Conservation (phyloP, 306 rosid species). For the Nissolia schottii region DNA sequence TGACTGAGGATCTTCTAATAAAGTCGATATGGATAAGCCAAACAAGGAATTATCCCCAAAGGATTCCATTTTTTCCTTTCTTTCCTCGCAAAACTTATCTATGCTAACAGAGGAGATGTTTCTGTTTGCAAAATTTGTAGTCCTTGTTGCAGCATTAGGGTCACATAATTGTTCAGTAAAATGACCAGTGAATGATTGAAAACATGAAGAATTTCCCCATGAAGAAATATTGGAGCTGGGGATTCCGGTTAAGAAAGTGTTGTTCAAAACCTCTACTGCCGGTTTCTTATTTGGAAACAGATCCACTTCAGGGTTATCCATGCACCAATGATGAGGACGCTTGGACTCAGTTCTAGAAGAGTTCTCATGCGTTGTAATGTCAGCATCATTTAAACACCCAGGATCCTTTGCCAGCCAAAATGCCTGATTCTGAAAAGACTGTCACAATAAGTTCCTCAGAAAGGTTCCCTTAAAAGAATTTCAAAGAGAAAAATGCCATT, state of each 20-base stretch:
- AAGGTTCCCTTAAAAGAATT: slow-evolving; percentile 13
- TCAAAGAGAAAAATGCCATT: slow-evolving; percentile 6
- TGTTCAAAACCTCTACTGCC: slow-evolving; percentile 45
- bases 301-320: slow-evolving; percentile 62
- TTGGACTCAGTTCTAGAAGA: slow-evolving; percentile 57
- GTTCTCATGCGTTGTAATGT: slow-evolving; percentile 30
- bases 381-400: slow-evolving; percentile 49
- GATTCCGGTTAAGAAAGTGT: slow-evolving; percentile 44
- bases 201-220: slow-evolving; percentile 56
- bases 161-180: slow-evolving; percentile 44
- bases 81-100: slow-evolving; percentile 32
- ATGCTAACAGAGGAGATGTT: slow-evolving; percentile 22
- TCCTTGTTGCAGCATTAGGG: slow-evolving; percentile 7
- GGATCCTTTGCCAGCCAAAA: slow-evolving; percentile 62
- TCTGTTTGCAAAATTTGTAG: slow-evolving; percentile 32
- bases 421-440: slow-evolving; percentile 55
- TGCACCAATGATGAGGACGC: slow-evolving; percentile 65
- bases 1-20: slow-evolving; percentile 39
- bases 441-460: slow-evolving; percentile 6
- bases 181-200: slow-evolving; percentile 58
- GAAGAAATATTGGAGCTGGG: slow-evolving; percentile 39
- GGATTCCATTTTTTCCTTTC: slow-evolving; percentile 37
- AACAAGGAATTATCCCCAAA: slow-evolving; percentile 37
- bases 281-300: slow-evolving; percentile 63
- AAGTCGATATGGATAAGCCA: slow-evolving; percentile 37